phyloP scores from a whole-genome alignment of 2,329 filamentous ascomycete species.

The Basipetospora sp. region DNA sequence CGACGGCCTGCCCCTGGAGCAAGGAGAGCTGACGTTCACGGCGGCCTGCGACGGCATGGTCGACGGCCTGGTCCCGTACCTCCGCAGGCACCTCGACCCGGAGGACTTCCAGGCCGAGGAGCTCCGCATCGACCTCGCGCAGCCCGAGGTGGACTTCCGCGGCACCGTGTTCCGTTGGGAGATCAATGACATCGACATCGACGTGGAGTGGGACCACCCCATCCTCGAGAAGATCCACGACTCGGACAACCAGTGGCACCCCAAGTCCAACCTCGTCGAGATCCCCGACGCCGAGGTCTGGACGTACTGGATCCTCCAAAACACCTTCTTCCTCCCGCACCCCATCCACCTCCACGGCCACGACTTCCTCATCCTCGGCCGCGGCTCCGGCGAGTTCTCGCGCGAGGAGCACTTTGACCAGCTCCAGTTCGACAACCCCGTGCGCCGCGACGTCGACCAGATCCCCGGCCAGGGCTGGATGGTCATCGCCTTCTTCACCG shows the following conservation, averaged over 20 bases:
- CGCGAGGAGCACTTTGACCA: conserved; percentile 10
- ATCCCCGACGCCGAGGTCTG: conserved; percentile 12
- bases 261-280: conserved; percentile 11
- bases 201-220: conserved; percentile 25
- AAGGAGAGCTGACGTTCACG: conserved; percentile 13
- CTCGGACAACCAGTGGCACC: conserved; percentile 9
- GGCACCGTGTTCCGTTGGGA: conserved; percentile 15
- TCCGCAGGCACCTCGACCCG: conserved; percentile 12
- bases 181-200: conserved; percentile 18
- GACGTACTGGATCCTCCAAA: conserved; percentile 20
- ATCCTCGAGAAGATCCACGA: conserved; percentile 16
- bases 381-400: conserved; percentile 10
- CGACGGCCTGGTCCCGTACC: conserved; percentile 12
- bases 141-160: conserved; percentile 9
- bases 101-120: conserved; percentile 13
- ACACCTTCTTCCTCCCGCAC: conserved; percentile 19
- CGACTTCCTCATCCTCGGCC: conserved; percentile 20
- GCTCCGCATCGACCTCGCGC: conserved; percentile 12
- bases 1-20: conserved; percentile 15
- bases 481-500: conserved; percentile 30
- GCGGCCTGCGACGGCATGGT: conserved; percentile 11
- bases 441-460: conserved; percentile 30
- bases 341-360: conserved; percentile 34
- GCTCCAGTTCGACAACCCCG: conserved; percentile 25
- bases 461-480: conserved; percentile 28